phyloP scores from a whole-genome alignment of 2,329 filamentous ascomycete species.

The Neonectria coccinea region DNA sequence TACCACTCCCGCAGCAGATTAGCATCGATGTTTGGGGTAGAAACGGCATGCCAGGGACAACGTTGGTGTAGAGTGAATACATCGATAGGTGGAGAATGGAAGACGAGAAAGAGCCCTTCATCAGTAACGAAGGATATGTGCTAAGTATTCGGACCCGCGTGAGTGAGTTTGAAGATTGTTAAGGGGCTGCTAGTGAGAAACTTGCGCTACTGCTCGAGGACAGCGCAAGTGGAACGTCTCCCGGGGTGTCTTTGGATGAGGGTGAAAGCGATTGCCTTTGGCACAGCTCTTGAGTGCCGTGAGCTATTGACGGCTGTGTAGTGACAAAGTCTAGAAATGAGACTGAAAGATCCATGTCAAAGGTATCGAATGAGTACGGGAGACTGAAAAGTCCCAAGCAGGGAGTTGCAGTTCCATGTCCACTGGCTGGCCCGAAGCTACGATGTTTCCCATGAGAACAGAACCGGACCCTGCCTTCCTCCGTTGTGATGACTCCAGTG shows the following conservation, averaged over 20 bases:
- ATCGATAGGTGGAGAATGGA: neutral
- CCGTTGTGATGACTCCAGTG: neutral
- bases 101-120: neutral
- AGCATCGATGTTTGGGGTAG: neutral
- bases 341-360: neutral
- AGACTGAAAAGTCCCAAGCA: neutral
- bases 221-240: neutral
- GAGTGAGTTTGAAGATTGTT: neutral
- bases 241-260: too few species aligned
- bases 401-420: neutral
- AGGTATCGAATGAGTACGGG: neutral
- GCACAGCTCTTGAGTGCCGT: neutral
- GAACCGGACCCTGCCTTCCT: neutral
- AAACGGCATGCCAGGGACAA: neutral
- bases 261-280: neutral
- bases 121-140: neutral
- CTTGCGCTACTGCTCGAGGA: neutral
- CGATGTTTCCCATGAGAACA: neutral
- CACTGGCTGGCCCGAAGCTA: neutral
- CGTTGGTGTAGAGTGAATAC: neutral
- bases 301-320: neutral
- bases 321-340: neutral
- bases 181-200: neutral
- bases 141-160: neutral
- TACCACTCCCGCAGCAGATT: neutral